Conservation (phyloP, 805 yeast genomes). For the Pachysolen tannophilus region DNA sequence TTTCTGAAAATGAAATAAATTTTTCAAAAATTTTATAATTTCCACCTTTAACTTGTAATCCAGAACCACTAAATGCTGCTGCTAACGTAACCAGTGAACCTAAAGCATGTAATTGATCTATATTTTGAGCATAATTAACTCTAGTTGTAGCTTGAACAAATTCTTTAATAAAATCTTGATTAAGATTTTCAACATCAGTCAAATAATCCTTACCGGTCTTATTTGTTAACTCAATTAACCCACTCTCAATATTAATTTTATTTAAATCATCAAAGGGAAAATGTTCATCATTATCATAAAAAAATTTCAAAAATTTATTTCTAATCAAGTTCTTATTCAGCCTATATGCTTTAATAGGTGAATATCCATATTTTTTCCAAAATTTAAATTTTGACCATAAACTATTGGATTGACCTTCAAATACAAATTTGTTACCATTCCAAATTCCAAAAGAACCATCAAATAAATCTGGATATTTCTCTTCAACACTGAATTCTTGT, state of each 20-base stretch:
- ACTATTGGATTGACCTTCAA: slow-evolving; percentile 9
- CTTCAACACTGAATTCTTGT: slow-evolving; percentile 10
- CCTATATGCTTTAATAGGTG: slow-evolving; percentile 17
- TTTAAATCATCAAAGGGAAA: slow-evolving; percentile 31
- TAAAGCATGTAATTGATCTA: slow-evolving; percentile 33
- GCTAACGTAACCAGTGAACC: slow-evolving; percentile 32
- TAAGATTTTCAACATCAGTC: background rate
- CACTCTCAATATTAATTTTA: slow-evolving; percentile 14
- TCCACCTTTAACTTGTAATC: slow-evolving; percentile 32
- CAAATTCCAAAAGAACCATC: slow-evolving; percentile 24
- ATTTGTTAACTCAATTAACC: slow-evolving; percentile 18
- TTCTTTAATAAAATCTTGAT: slow-evolving; percentile 14
- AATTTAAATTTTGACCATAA: slow-evolving; percentile 12
- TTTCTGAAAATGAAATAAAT: slow-evolving; percentile 29
- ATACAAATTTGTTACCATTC: slow-evolving; percentile 25
- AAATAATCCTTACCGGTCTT: slow-evolving; percentile 19
- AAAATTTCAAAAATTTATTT: slow-evolving; percentile 22
- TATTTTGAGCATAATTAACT: slow-evolving; percentile 34
- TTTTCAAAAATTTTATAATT: slow-evolving; percentile 34
- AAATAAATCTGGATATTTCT: slow-evolving; percentile 2
- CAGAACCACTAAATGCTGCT: slow-evolving; percentile 21
- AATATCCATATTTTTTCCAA: slow-evolving; percentile 22
- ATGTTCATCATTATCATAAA: slow-evolving; percentile 12
- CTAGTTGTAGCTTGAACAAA: slow-evolving; percentile 33
- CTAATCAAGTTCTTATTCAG: slow-evolving; percentile 16